phyloP scores from a whole-genome alignment of 805 yeast species.

The Starmerella stigmatis region DNA sequence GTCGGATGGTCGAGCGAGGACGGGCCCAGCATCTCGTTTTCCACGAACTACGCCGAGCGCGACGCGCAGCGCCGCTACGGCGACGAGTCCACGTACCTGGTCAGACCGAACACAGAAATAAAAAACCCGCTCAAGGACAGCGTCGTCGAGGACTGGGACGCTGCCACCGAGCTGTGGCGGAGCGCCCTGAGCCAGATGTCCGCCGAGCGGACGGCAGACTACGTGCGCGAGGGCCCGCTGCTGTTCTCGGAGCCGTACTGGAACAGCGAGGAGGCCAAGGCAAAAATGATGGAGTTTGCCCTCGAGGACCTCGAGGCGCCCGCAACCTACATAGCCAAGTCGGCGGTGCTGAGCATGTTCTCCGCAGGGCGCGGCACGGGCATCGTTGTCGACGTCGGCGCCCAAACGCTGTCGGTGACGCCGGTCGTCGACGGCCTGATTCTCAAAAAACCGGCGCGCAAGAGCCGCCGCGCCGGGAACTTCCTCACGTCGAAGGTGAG shows the following conservation, averaged over 20 bases:
- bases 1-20: conserved; percentile 92
- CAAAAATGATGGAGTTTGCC: conserved; percentile 57
- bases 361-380: conserved; percentile 83
- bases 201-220: conserved; percentile 15
- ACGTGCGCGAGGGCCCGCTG: conserved; percentile 57
- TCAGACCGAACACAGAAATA: conserved; percentile 15
- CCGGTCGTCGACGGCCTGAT: conserved; percentile 26
- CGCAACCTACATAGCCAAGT: conserved; percentile 68
- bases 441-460: conserved; percentile 44
- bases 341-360: conserved; percentile 81
- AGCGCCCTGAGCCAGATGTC: conserved; percentile 46
- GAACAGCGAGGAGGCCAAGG: conserved; percentile 59
- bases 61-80: conserved; percentile 20
- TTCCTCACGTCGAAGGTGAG: conserved; percentile 44
- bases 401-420: conserved; percentile 62
- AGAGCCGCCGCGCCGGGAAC: conserved; percentile 62
- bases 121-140: conserved; percentile 21
- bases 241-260: conserved; percentile 80
- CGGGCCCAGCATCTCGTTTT: conserved; percentile 54
- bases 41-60: conserved; percentile 17
- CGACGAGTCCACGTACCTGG: conserved; percentile 21
- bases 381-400: conserved; percentile 77
- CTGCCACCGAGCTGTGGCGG: conserved; percentile 62
- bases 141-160: conserved; percentile 62
- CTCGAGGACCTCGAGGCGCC: conserved; percentile 63